Evolutionary conservation across 106 monocot species (phyloP).

Genomic region (Hemerocallis citrina): DNA sequence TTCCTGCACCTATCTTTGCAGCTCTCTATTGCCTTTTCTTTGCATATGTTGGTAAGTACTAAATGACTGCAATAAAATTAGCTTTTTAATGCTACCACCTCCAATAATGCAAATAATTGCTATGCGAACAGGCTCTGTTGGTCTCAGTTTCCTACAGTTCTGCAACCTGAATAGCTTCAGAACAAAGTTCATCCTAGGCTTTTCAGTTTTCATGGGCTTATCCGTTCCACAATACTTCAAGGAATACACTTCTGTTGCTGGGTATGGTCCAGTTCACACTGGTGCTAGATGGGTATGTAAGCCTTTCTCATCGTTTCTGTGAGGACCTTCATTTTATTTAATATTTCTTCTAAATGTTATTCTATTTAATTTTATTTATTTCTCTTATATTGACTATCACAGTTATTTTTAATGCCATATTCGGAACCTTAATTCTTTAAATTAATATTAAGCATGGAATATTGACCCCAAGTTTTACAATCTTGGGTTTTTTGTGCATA

Average conservation of each 20-base stretch:
- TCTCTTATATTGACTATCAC: too few relatives aligned
- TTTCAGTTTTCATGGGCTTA: constrained; percentile 86
- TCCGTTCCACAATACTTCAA: constrained; percentile 99
- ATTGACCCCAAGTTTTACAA: too few relatives aligned
- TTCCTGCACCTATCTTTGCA: constrained; percentile 90
- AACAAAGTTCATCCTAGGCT: constrained; percentile 90
- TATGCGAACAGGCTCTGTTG: constrained; percentile 55
- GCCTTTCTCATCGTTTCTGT: too few relatives aligned
- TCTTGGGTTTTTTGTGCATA: too few relatives aligned
- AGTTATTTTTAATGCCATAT: too few relatives aligned
- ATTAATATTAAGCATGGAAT: too few relatives aligned
- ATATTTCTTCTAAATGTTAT: too few relatives aligned
- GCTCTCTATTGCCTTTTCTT: constrained; percentile 97
- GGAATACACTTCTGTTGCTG: constrained; percentile 94
- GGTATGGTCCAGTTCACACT: constrained; percentile 93
- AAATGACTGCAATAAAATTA: neutral
- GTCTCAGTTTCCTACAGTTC: constrained; percentile 87
- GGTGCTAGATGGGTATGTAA: constrained; percentile 74
- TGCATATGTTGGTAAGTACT: constrained; percentile 81
- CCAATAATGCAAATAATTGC: neutral
- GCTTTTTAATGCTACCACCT: neutral
- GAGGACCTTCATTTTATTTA: too few relatives aligned
- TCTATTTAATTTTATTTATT: too few relatives aligned
- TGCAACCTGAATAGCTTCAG: constrained; percentile 97
- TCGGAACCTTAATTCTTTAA: too few relatives aligned